Conservation (phyloP, 352 stramenopile species). For the Phytophthora sojae region DNA sequence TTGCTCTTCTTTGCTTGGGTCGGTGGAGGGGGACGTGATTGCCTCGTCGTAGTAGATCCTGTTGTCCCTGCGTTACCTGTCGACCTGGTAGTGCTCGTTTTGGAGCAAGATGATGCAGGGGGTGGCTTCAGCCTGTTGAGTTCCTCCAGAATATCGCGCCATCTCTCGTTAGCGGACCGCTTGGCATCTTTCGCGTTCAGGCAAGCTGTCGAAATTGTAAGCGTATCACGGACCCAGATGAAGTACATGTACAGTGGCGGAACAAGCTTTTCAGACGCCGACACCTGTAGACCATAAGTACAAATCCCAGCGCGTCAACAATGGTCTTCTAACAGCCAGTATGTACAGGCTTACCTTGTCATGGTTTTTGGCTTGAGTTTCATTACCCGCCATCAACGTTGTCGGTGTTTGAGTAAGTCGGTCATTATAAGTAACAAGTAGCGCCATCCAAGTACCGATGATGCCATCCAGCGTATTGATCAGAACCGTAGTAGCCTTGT, state of each 20-base stretch:
- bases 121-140: conserved; percentile 40
- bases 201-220: conserved; percentile 68
- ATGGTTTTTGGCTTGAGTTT: conserved; percentile 56
- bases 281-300: conserved; percentile 26
- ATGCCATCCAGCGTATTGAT: conserved; percentile 51
- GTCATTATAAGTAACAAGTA: conserved; percentile 59
- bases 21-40: conserved; percentile 3
- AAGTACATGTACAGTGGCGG: conserved; percentile 58
- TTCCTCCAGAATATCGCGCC: conserved; percentile 66
- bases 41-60: conserved; percentile 10
- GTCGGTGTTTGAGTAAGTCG: conserved; percentile 52
- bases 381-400: conserved; percentile 74
- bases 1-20: conserved; percentile 39
- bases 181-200: conserved; percentile 80
- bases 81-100: conserved; percentile 7
- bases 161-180: conserved; percentile 73
- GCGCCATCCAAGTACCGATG: conserved; percentile 52
- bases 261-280: conserved; percentile 44
- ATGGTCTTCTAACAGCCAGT: too few relatives aligned
- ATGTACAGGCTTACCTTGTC: conserved; percentile 35
- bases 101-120: conserved; percentile 10
- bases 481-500: conserved; percentile 41
- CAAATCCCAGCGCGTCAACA: too few relatives aligned
- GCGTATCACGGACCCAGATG: conserved; percentile 50
- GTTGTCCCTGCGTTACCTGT: conserved; percentile 2